These are phyloP conservation scores for Capsicum pubescens DNA, from an alignment of 257 asterid genomes.

Conservation along the genomic window DNA sequence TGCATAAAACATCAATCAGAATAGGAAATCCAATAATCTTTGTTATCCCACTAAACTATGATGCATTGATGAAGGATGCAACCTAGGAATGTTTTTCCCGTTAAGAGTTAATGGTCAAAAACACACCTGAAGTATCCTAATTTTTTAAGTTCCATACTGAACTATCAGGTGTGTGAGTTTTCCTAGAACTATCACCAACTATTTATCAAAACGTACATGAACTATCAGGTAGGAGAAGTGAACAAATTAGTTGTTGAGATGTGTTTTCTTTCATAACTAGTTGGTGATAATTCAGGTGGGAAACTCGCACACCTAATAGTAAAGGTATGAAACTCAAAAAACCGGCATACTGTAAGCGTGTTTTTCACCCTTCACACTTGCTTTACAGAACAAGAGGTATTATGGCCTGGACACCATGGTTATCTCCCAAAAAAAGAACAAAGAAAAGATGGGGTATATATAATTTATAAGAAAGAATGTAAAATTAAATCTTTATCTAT, in stretches of 20 bases:
- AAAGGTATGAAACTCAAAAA: too few species aligned
- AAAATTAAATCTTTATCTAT: neutral
- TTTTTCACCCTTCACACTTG: neutral
- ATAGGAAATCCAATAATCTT: neutral
- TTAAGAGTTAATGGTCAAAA: neutral
- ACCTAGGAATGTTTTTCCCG: neutral
- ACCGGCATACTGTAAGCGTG: too few species aligned
- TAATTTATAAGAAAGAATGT: neutral
- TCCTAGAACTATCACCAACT: too few species aligned
- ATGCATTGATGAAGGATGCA: neutral
- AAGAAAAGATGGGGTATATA: neutral
- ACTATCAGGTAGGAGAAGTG: too few species aligned
- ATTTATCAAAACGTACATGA: too few species aligned
- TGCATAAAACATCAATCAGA: neutral
- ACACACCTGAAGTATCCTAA: too few species aligned
- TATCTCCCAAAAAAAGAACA: neutral
- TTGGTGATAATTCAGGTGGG: too few species aligned
- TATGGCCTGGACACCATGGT: neutral
- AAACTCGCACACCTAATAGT: too few species aligned
- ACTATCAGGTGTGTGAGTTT: too few species aligned
- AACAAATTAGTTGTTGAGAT: too few species aligned
- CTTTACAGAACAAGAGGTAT: neutral
- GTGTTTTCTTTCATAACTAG: too few species aligned
- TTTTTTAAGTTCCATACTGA: too few species aligned
- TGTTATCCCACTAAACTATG: neutral